Percentiles rank a stretch among this genome's conserved stretches.
Evolutionary conservation across 2,329 filamentous ascomycete species (phyloP).

Genomic region (Capronia epimyces): DNA sequence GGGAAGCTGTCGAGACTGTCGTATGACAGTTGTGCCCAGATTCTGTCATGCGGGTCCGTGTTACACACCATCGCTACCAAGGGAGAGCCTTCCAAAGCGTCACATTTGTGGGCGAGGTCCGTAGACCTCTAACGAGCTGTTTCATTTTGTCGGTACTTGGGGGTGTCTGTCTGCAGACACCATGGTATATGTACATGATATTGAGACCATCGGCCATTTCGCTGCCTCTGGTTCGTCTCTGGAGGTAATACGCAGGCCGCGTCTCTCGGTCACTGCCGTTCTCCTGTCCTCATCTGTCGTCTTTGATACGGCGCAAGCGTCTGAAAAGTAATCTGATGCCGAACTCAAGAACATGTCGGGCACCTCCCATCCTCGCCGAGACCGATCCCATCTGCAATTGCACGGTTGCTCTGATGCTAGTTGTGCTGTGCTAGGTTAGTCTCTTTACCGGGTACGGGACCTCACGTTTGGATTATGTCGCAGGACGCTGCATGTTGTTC

Average conservation of each 20-base stretch:
- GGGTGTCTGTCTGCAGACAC: constrained; percentile 8
- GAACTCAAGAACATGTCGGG: background rate
- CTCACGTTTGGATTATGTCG: constrained; percentile 13
- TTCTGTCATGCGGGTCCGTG: background rate
- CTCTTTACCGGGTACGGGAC: constrained; percentile 14
- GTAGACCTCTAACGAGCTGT: constrained; percentile 10
- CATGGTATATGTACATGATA: constrained; percentile 1
- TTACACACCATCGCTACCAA: too few relatives aligned
- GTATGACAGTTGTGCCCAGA: background rate
- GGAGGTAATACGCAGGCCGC: background rate
- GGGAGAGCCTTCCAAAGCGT: background rate
- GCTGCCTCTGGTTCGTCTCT: background rate
- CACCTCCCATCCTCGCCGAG: background rate
- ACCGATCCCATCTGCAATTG: constrained; percentile 10
- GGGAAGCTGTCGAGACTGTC: too few relatives aligned
- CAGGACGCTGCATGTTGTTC: constrained; percentile 8
- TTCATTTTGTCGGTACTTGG: constrained; percentile 3
- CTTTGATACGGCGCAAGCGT: background rate
- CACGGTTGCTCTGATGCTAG: constrained; percentile 25
- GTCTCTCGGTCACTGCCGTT: background rate
- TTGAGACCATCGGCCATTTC: background rate
- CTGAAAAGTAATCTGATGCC: background rate
- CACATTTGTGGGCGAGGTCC: constrained; percentile 8
- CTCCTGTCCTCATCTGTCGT: background rate
- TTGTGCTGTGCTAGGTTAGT: constrained; percentile 23